Evolutionary conservation across 495 filamentous ascomycete species (phyloP), one percentile per base, ranked within the genome.

Genomic region (Bathelium albidoporum): DNA sequence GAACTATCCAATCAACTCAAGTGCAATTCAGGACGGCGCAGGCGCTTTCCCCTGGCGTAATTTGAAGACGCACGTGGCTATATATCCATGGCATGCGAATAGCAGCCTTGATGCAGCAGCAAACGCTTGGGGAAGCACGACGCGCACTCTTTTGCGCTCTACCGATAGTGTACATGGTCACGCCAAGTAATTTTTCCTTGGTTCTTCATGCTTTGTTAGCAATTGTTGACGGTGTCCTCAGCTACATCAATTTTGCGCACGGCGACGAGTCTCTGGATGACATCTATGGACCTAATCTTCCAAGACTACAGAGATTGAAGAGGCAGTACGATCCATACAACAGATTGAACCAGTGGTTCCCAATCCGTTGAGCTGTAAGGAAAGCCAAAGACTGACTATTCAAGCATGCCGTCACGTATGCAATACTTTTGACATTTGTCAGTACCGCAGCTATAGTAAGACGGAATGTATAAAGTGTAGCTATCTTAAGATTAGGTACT

Each of bases 51-150:
- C 67, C 14, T 44, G 55, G 14, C 70, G 70, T 14, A 55, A 65
- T 49, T 64, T 67, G 24, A 69, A 66, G 32, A 70, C 65, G 39
- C 58, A 74, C 39, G 71, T 61, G 28, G 62, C 71, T 32, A 63
- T 67, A 4, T 71, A 76, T 24, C 65, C 73, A 0, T 71, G 67
- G 70, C 75, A 77, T 63, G 45, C 32, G 3, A 64, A 73, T 61
- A 14, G 61, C 4, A 64, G 43, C 18, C 63, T 75, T 20, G 70
- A 73, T 61, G 49, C 16, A 11, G 62, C 62, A n/a, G 73, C 74
- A n/a, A 32, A 66, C 14, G 61, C 65, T 2, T 74, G 72, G 49
- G 74, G 69, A 43, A 41, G 36, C 5, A 63, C 39, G 32, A 34
- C 58, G 2, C 32, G 60, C 31, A 18, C 10, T n/a, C 4, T 59